Evolutionary conservation across 2,329 filamentous ascomycete species (phyloP).

Genomic region (Setomelanomma holmii): DNA sequence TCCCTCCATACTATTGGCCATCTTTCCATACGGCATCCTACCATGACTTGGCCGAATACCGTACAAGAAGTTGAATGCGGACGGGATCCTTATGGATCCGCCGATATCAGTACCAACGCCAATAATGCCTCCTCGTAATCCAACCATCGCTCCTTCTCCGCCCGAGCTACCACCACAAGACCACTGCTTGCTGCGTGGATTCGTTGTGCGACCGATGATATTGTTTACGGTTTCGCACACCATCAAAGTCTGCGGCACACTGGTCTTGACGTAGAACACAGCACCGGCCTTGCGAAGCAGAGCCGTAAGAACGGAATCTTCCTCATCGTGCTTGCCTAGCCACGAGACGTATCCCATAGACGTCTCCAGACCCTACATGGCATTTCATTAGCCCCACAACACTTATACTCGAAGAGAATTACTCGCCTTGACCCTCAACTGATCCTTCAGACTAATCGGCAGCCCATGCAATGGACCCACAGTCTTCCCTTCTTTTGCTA

Average conservation of each 20-base stretch:
- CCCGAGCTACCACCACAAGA: slow-evolving; percentile 62
- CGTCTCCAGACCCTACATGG: slow-evolving; percentile 46
- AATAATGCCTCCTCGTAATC: slow-evolving; percentile 58
- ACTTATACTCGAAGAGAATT: too few relatives aligned
- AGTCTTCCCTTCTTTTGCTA: slow-evolving; percentile 28
- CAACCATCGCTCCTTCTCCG: slow-evolving; percentile 64
- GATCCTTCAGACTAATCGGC: slow-evolving; percentile 53
- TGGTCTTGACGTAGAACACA: slow-evolving; percentile 62
- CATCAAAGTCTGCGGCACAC: slow-evolving; percentile 63
- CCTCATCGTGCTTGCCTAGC: slow-evolving; percentile 38
- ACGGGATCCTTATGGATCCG: slow-evolving; percentile 62
- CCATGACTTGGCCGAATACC: slow-evolving; percentile 61
- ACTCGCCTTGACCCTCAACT: slow-evolving; percentile 49
- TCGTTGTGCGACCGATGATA: slow-evolving; percentile 60
- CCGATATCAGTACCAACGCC: slow-evolving; percentile 65
- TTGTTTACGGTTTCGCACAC: slow-evolving; percentile 60
- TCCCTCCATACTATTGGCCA: slow-evolving; percentile 65
- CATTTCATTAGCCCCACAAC: too few relatives aligned
- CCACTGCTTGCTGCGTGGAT: slow-evolving; percentile 60
- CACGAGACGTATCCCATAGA: slow-evolving; percentile 64
- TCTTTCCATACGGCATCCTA: slow-evolving; percentile 10
- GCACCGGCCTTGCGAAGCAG: slow-evolving; percentile 49
- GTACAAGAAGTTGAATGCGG: slow-evolving; percentile 64
- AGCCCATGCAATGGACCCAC: slow-evolving; percentile 52
- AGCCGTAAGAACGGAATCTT: slow-evolving; percentile 7